Conservation (phyloP, 2,329 filamentous ascomycete genomes). For the Phialocephala sp. region DNA sequence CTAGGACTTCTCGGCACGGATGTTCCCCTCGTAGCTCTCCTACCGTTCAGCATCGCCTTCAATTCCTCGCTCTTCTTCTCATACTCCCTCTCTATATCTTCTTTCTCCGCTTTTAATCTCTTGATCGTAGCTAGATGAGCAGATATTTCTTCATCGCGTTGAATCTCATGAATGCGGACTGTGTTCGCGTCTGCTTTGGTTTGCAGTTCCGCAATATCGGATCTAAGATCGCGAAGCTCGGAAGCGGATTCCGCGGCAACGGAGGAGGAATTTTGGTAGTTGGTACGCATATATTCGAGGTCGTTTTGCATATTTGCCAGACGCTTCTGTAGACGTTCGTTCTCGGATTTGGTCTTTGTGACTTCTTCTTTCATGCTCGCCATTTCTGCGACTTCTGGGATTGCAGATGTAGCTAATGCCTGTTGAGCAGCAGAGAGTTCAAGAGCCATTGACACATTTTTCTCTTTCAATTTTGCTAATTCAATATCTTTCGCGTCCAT, state of each 20-base stretch:
- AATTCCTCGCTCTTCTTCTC: constrained; percentile 47
- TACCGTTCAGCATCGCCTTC: constrained; percentile 49
- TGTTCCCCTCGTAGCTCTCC: constrained; percentile 41
- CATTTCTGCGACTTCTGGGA: constrained; percentile 49
- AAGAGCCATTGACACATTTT: constrained; percentile 28
- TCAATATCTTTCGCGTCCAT: constrained; percentile 31
- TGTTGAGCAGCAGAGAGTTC: constrained; percentile 39
- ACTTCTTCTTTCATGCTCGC: constrained; percentile 49
- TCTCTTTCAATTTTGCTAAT: constrained; percentile 37
- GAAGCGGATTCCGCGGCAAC: constrained; percentile 27
- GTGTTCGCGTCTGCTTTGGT: constrained; percentile 35
- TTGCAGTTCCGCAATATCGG: constrained; percentile 27
- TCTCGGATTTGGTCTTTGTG: constrained; percentile 26
- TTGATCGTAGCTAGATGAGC: constrained; percentile 42
- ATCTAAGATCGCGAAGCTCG: constrained; percentile 31
- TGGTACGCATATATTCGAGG: constrained; percentile 37
- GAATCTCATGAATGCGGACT: constrained; percentile 40
- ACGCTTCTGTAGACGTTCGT: constrained; percentile 33
- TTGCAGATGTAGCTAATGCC: constrained; percentile 39
- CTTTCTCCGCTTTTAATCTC: constrained; percentile 37
- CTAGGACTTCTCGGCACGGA: constrained; percentile 30
- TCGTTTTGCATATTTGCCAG: constrained; percentile 32
- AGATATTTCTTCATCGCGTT: constrained; percentile 28
- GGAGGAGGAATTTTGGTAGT: constrained; percentile 41
- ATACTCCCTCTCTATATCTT: constrained; percentile 45